These are phyloP conservation scores for Chrysanthemum seticuspe DNA, from an alignment of 129 eudicot genomes.

Conservation along the genomic window DNA sequence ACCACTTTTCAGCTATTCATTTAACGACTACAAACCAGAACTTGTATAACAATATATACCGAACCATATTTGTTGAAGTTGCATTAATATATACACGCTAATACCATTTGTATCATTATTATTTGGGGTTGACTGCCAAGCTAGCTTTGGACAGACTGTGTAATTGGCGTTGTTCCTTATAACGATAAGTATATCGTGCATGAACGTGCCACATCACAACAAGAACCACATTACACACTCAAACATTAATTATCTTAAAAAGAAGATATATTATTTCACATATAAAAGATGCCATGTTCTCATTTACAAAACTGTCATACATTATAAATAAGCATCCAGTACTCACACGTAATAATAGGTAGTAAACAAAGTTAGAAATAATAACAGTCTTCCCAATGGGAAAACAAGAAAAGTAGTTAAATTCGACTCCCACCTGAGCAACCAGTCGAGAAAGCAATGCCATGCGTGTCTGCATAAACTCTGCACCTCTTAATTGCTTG, in stretches of 20 bases:
- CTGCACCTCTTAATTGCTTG: slow-evolving; percentile 52
- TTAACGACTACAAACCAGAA: neutral
- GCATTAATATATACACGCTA: slow-evolving; percentile 1
- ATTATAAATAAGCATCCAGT: slow-evolving; percentile 25
- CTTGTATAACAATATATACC: slow-evolving; percentile 4
- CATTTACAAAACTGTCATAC: slow-evolving; percentile 34
- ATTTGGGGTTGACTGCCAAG: neutral
- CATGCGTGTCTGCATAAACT: slow-evolving; percentile 61
- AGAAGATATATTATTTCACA: slow-evolving; percentile 9
- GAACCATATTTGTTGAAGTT: slow-evolving; percentile 3
- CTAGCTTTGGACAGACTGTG: neutral
- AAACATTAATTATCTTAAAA: slow-evolving; percentile 11
- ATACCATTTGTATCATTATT: neutral
- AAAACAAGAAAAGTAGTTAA: slow-evolving; percentile 32
- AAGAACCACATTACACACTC: slow-evolving; percentile 13
- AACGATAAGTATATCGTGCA: slow-evolving; percentile 12
- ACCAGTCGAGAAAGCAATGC: slow-evolving; percentile 85
- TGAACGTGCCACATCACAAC: slow-evolving; percentile 18
- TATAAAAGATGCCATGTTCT: slow-evolving; percentile 26
- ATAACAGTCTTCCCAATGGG: slow-evolving; percentile 21
- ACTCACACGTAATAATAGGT: slow-evolving; percentile 21
- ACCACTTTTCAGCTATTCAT: neutral
- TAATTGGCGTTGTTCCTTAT: slow-evolving; percentile 2
- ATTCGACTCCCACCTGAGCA: slow-evolving; percentile 80
- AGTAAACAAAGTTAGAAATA: slow-evolving; percentile 32